Conservation (phyloP, 305 asterid genomes). For the Fraxinus nigra region DNA sequence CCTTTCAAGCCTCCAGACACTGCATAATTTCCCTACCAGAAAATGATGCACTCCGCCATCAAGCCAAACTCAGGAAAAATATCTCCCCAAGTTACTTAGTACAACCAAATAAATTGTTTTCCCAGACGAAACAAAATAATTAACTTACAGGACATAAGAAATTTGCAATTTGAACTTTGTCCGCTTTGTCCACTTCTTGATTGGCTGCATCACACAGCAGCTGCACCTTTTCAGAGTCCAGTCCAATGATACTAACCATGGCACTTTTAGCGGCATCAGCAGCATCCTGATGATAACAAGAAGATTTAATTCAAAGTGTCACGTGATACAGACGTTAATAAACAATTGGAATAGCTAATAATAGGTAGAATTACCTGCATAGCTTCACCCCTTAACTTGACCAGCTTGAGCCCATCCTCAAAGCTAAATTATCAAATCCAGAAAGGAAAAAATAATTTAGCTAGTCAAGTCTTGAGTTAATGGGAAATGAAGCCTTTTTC, state of each 20-base stretch:
- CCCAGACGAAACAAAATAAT: background rate
- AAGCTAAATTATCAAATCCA: constrained; percentile 49
- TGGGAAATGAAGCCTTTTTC: background rate
- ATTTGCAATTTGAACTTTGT: constrained; percentile 93
- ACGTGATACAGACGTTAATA: background rate
- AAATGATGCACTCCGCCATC: constrained; percentile 7
- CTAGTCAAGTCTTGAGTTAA: background rate
- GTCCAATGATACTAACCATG: constrained; percentile 95
- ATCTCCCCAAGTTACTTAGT: background rate
- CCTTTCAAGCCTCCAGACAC: constrained; percentile 99
- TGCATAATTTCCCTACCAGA: constrained; percentile 83
- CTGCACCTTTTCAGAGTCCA: constrained; percentile 92
- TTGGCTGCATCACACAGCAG: constrained; percentile 96
- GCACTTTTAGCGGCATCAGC: constrained; percentile 95
- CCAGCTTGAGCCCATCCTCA: constrained; percentile 97
- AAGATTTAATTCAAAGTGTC: constrained; percentile 8
- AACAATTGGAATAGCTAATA: constrained; percentile 12
- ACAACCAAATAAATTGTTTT: background rate
- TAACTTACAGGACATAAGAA: constrained; percentile 86
- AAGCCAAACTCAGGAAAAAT: constrained; percentile 1
- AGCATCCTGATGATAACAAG: constrained; percentile 60
- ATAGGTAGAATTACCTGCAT: constrained; percentile 67
- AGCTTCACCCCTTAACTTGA: constrained; percentile 95
- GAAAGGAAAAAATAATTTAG: background rate
- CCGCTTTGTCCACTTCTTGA: constrained; percentile 83